Percentiles rank a stretch among this genome's conserved stretches.
Evolutionary conservation across 208 protist genomes (phyloP).

Genomic region (Leishmania lainsoni): DNA sequence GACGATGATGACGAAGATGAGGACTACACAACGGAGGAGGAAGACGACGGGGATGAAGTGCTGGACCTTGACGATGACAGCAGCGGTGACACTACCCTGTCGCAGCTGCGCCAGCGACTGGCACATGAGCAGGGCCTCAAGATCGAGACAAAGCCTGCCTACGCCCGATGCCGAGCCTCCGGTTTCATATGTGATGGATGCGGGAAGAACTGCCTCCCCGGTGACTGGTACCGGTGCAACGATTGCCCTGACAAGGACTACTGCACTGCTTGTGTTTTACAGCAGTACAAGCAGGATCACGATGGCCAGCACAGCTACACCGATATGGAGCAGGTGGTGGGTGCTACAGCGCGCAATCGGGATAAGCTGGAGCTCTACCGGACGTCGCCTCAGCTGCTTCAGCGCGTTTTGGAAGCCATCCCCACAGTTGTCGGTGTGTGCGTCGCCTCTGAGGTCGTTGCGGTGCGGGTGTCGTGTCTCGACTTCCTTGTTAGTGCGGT

Average conservation of each 20-base stretch:
- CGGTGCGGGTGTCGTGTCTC: slow-evolving; percentile 45
- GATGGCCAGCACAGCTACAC: slow-evolving; percentile 64
- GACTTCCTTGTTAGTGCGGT: slow-evolving; percentile 70
- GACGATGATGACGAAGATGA: slow-evolving; percentile 33
- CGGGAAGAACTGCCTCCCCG: slow-evolving; percentile 37
- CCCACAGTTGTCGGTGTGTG: slow-evolving; percentile 62
- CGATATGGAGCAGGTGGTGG: slow-evolving; percentile 60
- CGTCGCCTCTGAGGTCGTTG: slow-evolving; percentile 57
- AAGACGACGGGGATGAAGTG: slow-evolving; percentile 29
- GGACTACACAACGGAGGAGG: slow-evolving; percentile 34
- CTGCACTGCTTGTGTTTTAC: slow-evolving; percentile 68
- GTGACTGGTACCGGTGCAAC: slow-evolving; percentile 88
- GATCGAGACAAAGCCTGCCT: slow-evolving; percentile 38
- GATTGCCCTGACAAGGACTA: slow-evolving; percentile 74
- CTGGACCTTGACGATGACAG: neutral
- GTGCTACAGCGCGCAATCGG: slow-evolving; percentile 27
- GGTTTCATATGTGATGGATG: slow-evolving; percentile 72
- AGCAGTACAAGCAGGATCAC: slow-evolving; percentile 44
- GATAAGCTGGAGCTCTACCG: slow-evolving; percentile 48
- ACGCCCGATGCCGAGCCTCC: slow-evolving; percentile 31
- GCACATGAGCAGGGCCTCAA: slow-evolving; percentile 30
- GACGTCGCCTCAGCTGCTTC: slow-evolving; percentile 51
- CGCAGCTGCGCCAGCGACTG: slow-evolving; percentile 37
- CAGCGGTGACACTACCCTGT: neutral
- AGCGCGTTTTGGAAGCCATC: slow-evolving; percentile 52